Evolutionary conservation across 1,284 basidiomycete genomes (phyloP), one percentile per base, ranked within the genome.

Genomic region (Caloboletus firmus): DNA sequence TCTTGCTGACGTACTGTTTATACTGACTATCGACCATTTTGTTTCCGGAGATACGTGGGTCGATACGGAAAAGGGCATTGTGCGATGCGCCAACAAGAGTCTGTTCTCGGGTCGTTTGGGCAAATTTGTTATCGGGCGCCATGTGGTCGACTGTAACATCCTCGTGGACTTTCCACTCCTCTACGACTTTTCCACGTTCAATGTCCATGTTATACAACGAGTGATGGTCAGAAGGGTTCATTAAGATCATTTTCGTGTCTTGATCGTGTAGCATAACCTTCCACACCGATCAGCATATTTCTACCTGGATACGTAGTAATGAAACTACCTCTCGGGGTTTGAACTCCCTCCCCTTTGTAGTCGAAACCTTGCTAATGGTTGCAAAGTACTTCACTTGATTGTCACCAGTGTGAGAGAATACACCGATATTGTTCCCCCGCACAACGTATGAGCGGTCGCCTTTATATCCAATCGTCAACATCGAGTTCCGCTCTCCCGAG

Each of bases 231-330:
- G 73, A 69, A 1, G 93, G 88, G 67, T 98, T 92, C 83, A 94
- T 92, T 55, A 99, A 70, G 50, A 99, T 79, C 94, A 99, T 95
- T 74, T 94, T 93, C 35, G 86, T 82, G 71, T 99, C 97, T 82
- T 97, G 94, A 65, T 98, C 91, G 71, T 99, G 96, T 34, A 98
- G 77, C 96, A 99, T 98, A 68, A 96, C 84, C 93, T 95, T 60
- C 30, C 57, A 51, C 20, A 46, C 12, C 2, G 13, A 24, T 69
- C 47, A 71, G 53, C 6, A 49, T 15, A 30, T 30, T 34, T 20
- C 31, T 18, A 37, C 28, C 15, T 18, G n/a, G 6, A 49, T 9
- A 37, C 22, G 32, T 39, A 53, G 26, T 37, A 51, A 46, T 15
- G 17, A 48, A 71, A 74, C 40, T 64, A 94, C 94, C 76, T 97